Evolutionary conservation across 179 eudicot genomes (phyloP), one percentile per base, ranked within the genome.

Genomic region (Actinidia arguta): DNA sequence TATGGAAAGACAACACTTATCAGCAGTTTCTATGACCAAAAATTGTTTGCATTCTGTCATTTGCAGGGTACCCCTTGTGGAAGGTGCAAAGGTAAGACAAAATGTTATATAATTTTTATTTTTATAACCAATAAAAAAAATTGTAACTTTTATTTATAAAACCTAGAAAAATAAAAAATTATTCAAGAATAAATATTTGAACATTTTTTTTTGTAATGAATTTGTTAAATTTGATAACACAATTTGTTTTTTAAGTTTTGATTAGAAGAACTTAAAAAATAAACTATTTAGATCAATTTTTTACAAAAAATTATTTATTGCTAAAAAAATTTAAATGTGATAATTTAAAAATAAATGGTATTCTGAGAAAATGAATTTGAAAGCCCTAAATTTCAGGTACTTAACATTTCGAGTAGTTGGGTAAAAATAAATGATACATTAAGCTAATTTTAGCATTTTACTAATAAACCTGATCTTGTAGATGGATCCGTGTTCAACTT

Each of bases 41-140:
- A 87, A 91, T 42, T 74, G 64, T 36, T 79, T 90, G 79, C 83
- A 90, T 25, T 81, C 87, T 20, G 91, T 82, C 48, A 83, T 88
- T 48, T 88, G 90, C 70, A 87, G 77, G 63, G 76, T 92, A 4
- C 93, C 94, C 27, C 89, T 88, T 31, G 61, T 76, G 51, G 93
- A 92, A 39, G 93, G 91, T 39, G 93, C 92, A 50, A 86, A 81
- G 87, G 92, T 91, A 82, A 70, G 78, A 1, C 5, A 42, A 27
- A 10, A n/a, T 59, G 64, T 59, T 59, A n/a, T 59, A 24, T 3
- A 18, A 59, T 18, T n/a, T n/a, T 3, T 27, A 25, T 25, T 64
- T 0, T 4, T 24, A 64, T 16, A 24, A 63, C n/a, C n/a, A n/a
- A n/a, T n/a, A n/a, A n/a, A n/a, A n/a, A n/a, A n/a, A n/a, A n/a